Evolutionary conservation across 1,139 yeast species (phyloP).

Genomic region (Taiozyma sp.): DNA sequence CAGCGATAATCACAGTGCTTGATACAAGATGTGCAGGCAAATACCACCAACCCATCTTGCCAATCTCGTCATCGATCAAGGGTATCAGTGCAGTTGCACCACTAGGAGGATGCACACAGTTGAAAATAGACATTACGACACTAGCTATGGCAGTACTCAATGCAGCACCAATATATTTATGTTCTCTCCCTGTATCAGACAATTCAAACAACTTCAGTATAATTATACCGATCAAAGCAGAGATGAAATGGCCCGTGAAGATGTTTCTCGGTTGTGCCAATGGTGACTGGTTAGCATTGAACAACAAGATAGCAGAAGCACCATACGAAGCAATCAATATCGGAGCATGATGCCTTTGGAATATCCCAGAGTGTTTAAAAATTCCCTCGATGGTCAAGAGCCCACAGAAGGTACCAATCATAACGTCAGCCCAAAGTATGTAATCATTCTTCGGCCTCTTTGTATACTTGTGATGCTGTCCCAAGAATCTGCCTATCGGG

Average conservation of each 20-base stretch:
- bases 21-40: slow-evolving; percentile 52
- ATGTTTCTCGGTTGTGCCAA: slow-evolving; percentile 65
- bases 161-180: slow-evolving; percentile 60
- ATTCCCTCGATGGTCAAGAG: slow-evolving; percentile 46
- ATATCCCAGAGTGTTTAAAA: slow-evolving; percentile 41
- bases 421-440: slow-evolving; percentile 42
- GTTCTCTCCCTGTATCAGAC: slow-evolving; percentile 33
- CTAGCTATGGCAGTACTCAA: slow-evolving; percentile 53
- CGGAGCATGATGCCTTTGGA: slow-evolving; percentile 42
- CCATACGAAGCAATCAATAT: slow-evolving; percentile 59
- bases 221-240: slow-evolving; percentile 50
- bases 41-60: slow-evolving; percentile 63
- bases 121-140: slow-evolving; percentile 49
- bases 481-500: slow-evolving; percentile 3
- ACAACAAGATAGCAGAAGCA: slow-evolving; percentile 59
- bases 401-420: slow-evolving; percentile 47
- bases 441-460: slow-evolving; percentile 34
- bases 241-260: slow-evolving; percentile 49
- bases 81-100: slow-evolving; percentile 70
- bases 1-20: slow-evolving; percentile 42
- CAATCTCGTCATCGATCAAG: slow-evolving; percentile 39
- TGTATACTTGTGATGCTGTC: slow-evolving; percentile 6
- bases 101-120: slow-evolving; percentile 69
- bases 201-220: slow-evolving; percentile 49
- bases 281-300: slow-evolving; percentile 52